Evolutionary conservation across 73 alveolate species (phyloP).

Genomic region (Tetrahymena malaccensis): DNA sequence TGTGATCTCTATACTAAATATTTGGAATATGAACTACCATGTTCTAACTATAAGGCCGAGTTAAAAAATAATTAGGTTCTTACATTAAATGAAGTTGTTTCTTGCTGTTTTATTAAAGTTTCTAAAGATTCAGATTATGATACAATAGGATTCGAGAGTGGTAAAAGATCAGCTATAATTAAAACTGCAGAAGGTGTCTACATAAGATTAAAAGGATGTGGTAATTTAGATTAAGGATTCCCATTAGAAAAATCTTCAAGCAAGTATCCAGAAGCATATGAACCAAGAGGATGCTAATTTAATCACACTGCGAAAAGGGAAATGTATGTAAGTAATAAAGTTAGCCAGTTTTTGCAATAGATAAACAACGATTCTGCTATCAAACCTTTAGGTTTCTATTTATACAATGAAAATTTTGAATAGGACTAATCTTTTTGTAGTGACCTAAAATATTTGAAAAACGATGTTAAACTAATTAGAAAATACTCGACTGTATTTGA

Average conservation of each 20-base stretch:
- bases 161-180: slow-evolving; percentile 62
- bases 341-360: slow-evolving; percentile 37
- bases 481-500: slow-evolving; percentile 65
- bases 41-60: not conserved
- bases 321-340: slow-evolving; percentile 38
- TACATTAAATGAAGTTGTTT: not conserved
- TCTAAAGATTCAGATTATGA: not conserved
- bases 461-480: slow-evolving; percentile 38
- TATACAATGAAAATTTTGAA: slow-evolving; percentile 21
- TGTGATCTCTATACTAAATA: not conserved
- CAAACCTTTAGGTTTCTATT: slow-evolving; percentile 54
- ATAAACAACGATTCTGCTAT: slow-evolving; percentile 43
- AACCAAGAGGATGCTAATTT: slow-evolving; percentile 74
- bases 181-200: not conserved
- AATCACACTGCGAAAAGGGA: slow-evolving; percentile 68
- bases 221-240: slow-evolving; percentile 57
- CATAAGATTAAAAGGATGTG: slow-evolving; percentile 79
- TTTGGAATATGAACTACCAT: not conserved
- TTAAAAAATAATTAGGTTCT: not conserved
- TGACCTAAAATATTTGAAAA: not conserved
- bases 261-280: slow-evolving; percentile 52
- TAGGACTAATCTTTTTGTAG: slow-evolving; percentile 6
- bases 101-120: not conserved
- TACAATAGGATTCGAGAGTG: slow-evolving; percentile 15
- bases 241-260: slow-evolving; percentile 33